phyloP scores from a whole-genome alignment of 2,329 filamentous ascomycete species.

The Fusarium goolgardi region DNA sequence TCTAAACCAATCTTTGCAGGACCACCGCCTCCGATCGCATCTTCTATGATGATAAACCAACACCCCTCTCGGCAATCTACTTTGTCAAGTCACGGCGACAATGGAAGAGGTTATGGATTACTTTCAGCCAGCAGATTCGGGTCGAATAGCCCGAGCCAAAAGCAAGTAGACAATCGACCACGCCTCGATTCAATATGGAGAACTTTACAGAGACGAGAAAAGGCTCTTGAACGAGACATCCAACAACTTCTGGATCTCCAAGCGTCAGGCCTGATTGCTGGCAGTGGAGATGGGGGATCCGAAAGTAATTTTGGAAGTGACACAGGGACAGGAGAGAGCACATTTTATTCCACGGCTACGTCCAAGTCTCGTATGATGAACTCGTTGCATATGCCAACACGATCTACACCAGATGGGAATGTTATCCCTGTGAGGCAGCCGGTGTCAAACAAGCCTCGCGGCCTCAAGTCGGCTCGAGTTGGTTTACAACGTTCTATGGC shows the following conservation, averaged over 20 bases:
- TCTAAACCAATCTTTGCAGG: slow-evolving; percentile 58
- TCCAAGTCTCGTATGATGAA: slow-evolving; percentile 56
- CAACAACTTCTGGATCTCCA: slow-evolving; percentile 63
- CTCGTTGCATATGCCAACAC: slow-evolving; percentile 57
- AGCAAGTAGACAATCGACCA: slow-evolving; percentile 43
- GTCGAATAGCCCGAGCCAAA: slow-evolving; percentile 49
- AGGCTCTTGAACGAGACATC: slow-evolving; percentile 59
- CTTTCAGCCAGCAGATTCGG: slow-evolving; percentile 35
- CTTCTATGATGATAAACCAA: slow-evolving; percentile 51
- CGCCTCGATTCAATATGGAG: slow-evolving; percentile 61
- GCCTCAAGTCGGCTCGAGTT: slow-evolving; percentile 71
- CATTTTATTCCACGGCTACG: slow-evolving; percentile 55
- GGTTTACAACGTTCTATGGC: slow-evolving; percentile 73
- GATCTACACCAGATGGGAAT: slow-evolving; percentile 57
- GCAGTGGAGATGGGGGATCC: slow-evolving; percentile 48
- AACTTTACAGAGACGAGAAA: slow-evolving; percentile 59
- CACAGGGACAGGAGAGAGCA: slow-evolving; percentile 57
- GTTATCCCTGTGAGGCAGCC: slow-evolving; percentile 72
- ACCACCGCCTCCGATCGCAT: slow-evolving; percentile 65
- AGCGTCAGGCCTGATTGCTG: slow-evolving; percentile 57
- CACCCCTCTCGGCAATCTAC: slow-evolving; percentile 11
- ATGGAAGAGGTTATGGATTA: slow-evolving; percentile 24
- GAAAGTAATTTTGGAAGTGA: slow-evolving; percentile 47
- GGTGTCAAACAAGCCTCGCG: slow-evolving; percentile 59
- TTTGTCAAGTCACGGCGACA: slow-evolving; percentile 28